phyloP scores from a whole-genome alignment of 2,329 filamentous ascomycete genomes.

The Lachnellula hyalina region DNA sequence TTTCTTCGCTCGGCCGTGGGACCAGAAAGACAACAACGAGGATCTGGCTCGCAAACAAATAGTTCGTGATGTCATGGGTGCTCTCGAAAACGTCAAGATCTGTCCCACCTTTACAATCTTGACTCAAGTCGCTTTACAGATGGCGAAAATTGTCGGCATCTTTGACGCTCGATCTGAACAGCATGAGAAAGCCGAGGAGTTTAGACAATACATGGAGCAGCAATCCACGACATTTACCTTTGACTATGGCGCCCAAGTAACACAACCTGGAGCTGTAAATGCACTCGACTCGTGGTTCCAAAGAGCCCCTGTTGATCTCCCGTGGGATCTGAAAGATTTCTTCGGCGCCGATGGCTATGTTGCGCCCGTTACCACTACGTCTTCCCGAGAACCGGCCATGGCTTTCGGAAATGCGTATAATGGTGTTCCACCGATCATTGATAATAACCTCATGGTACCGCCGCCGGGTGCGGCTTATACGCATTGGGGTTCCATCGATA shows the following conservation, averaged over 20 bases:
- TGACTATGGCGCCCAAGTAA: conserved; percentile 12
- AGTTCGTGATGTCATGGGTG: conserved; percentile 25
- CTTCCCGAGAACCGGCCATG: conserved; percentile 2
- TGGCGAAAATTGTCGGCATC: conserved; percentile 29
- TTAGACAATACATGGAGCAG: conserved; percentile 19
- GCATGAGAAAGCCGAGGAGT: conserved; percentile 16
- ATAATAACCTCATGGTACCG: conserved; percentile 12
- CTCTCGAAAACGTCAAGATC: conserved; percentile 23
- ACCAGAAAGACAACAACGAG: conserved; percentile 25
- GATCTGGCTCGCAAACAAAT: conserved; percentile 23
- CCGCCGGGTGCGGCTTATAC: conserved; percentile 17
- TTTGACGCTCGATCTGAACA: conserved; percentile 19
- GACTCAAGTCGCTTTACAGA: conserved; percentile 26
- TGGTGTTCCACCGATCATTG: conserved; percentile 5
- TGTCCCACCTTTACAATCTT: conserved; percentile 27
- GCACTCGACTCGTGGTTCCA: conserved; percentile 24
- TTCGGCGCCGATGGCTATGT: conserved; percentile 22
- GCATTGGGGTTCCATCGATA: conserved; percentile 22
- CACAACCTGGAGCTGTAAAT: conserved; percentile 3
- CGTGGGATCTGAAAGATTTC: conserved; percentile 25
- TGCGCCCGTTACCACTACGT: not conserved
- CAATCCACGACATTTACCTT: conserved; percentile 19
- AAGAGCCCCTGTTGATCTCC: conserved; percentile 20
- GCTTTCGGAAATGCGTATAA: conserved; percentile 10
- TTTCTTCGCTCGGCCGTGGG: conserved; percentile 27